Percentiles rank a stretch among this genome's conserved stretches.
Evolutionary conservation across 768 basidiomycete species (phyloP).

Genomic region (Phlegmacium glaucopus): DNA sequence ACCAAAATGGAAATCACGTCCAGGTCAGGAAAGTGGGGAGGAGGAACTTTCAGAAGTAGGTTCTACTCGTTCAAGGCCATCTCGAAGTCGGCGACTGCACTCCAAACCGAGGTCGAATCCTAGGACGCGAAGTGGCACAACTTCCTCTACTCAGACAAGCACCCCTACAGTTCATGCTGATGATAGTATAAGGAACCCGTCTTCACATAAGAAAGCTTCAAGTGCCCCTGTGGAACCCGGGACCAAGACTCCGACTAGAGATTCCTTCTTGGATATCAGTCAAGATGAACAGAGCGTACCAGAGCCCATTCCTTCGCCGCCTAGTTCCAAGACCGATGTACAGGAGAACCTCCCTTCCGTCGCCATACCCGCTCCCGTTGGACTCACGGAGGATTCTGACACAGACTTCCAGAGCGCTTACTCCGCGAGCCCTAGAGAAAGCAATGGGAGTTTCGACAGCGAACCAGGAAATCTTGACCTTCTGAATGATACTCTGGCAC

Average conservation of each 20-base stretch:
- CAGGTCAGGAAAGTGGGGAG: slow-evolving; percentile 47
- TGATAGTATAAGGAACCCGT: slow-evolving; percentile 15
- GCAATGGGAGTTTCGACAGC: slow-evolving; percentile 50
- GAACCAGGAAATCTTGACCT: slow-evolving; percentile 25
- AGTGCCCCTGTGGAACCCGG: slow-evolving; percentile 27
- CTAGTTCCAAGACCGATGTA: slow-evolving; percentile 4
- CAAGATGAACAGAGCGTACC: slow-evolving; percentile 31
- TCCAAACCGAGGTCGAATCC: slow-evolving; percentile 32
- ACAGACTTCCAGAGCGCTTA: slow-evolving; percentile 88
- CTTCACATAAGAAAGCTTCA: slow-evolving; percentile 12
- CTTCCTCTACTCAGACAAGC: slow-evolving; percentile 57
- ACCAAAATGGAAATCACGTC: slow-evolving; percentile 35
- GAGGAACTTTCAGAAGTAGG: slow-evolving; percentile 51
- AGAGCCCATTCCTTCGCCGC: slow-evolving; percentile 27
- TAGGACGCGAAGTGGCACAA: slow-evolving; percentile 57
- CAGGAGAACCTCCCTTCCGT: slow-evolving; percentile 18
- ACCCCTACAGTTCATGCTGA: slow-evolving; percentile 20
- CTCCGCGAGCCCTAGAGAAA: slow-evolving; percentile 68
- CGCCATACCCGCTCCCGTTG: slow-evolving; percentile 21
- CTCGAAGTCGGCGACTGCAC: slow-evolving; percentile 28
- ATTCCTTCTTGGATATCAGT: slow-evolving; percentile 34
- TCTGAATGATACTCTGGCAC: slow-evolving; percentile 13
- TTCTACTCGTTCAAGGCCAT: slow-evolving; percentile 39
- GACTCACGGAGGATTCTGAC: slow-evolving; percentile 70
- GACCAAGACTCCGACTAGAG: slow-evolving; percentile 39